These are phyloP conservation scores for Aspergillus caelatus DNA, from an alignment of 2,329 filamentous ascomycete genomes.

Conservation along the genomic window DNA sequence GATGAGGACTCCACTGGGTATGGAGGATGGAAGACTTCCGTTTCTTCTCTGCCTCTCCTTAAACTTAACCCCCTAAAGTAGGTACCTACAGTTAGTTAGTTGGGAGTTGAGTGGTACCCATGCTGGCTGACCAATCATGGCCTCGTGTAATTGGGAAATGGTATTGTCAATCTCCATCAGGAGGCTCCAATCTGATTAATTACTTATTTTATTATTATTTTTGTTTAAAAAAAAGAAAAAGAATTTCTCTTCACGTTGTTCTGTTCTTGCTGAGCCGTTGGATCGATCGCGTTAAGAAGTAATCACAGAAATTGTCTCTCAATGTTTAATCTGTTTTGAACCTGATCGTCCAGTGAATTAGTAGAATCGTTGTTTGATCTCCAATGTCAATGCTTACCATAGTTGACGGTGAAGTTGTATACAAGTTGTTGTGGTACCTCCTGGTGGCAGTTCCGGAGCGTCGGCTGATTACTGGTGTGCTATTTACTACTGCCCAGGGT, in stretches of 20 bases:
- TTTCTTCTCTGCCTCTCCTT: not conserved
- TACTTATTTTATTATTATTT: not conserved
- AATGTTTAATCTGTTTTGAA: not conserved
- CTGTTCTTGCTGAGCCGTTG: not conserved
- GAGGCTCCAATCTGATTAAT: conserved; percentile 2
- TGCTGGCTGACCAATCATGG: not conserved
- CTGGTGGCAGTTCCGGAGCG: not conserved
- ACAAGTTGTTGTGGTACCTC: not conserved
- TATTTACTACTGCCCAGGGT: not conserved
- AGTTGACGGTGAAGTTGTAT: not conserved
- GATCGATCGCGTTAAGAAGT: not conserved
- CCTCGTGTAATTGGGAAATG: not conserved
- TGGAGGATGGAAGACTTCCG: not conserved
- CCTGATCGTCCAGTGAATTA: not conserved
- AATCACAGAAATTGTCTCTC: not conserved
- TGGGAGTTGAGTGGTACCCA: not conserved
- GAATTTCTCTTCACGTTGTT: not conserved
- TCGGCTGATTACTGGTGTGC: not conserved
- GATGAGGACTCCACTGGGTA: not conserved
- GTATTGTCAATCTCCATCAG: not conserved
- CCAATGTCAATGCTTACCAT: not conserved
- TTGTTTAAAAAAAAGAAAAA: not conserved
- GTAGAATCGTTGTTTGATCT: not conserved
- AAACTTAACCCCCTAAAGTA: conserved; percentile 1
- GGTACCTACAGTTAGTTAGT: not conserved